These are phyloP conservation scores for Adansonia digitata DNA, from an alignment of 345 rosid genomes.

Conservation along the genomic window DNA sequence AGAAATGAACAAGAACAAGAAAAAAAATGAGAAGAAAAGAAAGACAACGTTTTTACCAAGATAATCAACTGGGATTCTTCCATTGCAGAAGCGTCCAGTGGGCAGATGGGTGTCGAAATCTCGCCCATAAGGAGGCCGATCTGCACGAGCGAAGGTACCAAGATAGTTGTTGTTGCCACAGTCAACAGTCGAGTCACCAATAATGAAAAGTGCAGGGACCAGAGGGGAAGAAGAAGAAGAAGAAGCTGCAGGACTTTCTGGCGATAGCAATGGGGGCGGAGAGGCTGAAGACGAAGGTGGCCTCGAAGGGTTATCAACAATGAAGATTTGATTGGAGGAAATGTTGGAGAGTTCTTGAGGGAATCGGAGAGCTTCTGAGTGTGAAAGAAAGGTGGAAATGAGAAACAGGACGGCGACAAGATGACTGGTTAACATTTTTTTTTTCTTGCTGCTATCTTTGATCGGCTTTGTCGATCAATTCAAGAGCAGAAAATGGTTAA, in stretches of 20 bases:
- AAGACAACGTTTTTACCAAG: constrained; percentile 38
- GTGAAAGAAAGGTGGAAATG: neutral
- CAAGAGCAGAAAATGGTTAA: neutral
- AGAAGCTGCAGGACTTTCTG: constrained; percentile 2
- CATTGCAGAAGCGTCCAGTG: constrained; percentile 89
- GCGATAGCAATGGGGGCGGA: neutral
- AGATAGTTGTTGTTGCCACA: constrained; percentile 80
- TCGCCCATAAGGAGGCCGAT: constrained; percentile 85
- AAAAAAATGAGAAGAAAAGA: neutral
- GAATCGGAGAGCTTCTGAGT: constrained; percentile 11
- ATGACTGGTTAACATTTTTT: neutral
- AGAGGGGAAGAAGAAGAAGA: constrained; percentile 40
- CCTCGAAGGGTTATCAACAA: neutral
- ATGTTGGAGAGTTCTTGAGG: constrained; percentile 7
- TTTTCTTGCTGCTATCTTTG: neutral
- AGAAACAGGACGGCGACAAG: neutral
- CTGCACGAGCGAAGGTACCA: constrained; percentile 89
- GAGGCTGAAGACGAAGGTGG: constrained; percentile 13
- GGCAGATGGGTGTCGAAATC: constrained; percentile 82
- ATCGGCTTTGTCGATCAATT: neutral
- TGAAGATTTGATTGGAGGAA: neutral
- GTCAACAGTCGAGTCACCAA: constrained; percentile 88
- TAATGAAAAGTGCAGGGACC: constrained; percentile 66
- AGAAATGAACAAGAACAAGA: neutral
- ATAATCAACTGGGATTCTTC: constrained; percentile 88